Evolutionary conservation across 2,329 filamentous ascomycete species (phyloP).

Genomic region (Penicillium hordei): DNA sequence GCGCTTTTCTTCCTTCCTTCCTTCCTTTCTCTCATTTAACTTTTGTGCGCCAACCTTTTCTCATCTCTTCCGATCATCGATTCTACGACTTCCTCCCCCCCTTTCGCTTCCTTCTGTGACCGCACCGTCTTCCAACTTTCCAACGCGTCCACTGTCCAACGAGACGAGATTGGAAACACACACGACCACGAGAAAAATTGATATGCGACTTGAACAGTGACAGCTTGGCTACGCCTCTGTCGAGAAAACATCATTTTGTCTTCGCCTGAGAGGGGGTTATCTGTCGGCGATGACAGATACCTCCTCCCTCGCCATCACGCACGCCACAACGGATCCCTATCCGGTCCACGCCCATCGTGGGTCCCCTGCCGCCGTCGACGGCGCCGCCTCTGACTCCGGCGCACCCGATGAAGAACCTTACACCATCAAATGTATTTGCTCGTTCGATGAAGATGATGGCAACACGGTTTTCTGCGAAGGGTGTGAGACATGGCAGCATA

Average conservation of each 20-base stretch:
- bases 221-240: constrained; percentile 18
- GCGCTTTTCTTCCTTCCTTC: constrained; percentile 16
- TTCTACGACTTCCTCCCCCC: constrained; percentile 8
- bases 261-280: constrained; percentile 45
- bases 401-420: constrained; percentile 57
- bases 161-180: constrained; percentile 11
- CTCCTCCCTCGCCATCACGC: constrained; percentile 51
- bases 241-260: constrained; percentile 25
- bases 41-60: constrained; percentile 6
- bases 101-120: constrained; percentile 15
- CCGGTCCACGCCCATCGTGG: constrained; percentile 48
- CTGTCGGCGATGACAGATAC: constrained; percentile 57
- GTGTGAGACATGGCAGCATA: constrained; percentile 98
- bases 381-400: constrained; percentile 43
- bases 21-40: constrained; percentile 16
- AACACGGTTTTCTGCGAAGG: constrained; percentile 94
- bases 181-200: constrained; percentile 13
- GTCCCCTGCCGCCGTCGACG: constrained; percentile 45
- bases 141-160: constrained; percentile 18
- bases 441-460: constrained; percentile 90
- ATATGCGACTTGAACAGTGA: constrained; percentile 25
- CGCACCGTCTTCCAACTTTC: constrained; percentile 2
- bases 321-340: constrained; percentile 48
- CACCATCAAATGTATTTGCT: constrained; percentile 97
- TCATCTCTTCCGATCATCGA: constrained; percentile 5